Base-by-base conservation (phyloP, 2,329 filamentous ascomycete species). In the Coniochaeta sp. region DNA sequence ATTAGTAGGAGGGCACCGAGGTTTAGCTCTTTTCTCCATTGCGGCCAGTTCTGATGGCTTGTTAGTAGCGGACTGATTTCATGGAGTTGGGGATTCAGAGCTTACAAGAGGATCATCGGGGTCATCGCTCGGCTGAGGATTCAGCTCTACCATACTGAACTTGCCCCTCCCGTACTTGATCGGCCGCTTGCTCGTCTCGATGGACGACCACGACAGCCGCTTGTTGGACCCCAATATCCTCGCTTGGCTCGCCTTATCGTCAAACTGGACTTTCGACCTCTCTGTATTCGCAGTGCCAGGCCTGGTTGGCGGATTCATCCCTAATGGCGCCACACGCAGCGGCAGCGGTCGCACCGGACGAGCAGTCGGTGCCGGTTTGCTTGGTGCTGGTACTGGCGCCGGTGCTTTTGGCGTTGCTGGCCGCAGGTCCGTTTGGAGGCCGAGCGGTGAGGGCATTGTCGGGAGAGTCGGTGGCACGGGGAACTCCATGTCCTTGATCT, bases 21-120 rank as follows among this genome's bases (percentile, higher is more conserved):
- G 53, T 77, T 75, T 7, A 76, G 58, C 51, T 80, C 74, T 51
- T 80, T 81, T 54, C 74, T 76, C 74, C 75, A 78, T 24, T 62
- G 54, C 3, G 75, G 71, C 80, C 79, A 83, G 58, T 83, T 83
- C 74, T 81, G 54, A 1, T n/a, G n/a, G 5, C n/a, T n/a, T n/a
- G n/a, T n/a, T n/a, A n/a, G n/a, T n/a, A n/a, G n/a, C n/a, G n/a
- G n/a, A n/a, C n/a, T n/a, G n/a, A n/a, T n/a, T n/a, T n/a, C n/a
- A n/a, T n/a, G n/a, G n/a, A n/a, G n/a, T n/a, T n/a, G n/a, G n/a
- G n/a, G n/a, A n/a, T n/a, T n/a, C n/a, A 16, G 40, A 26, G 63
- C 73, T 51, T 66, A 80, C 78, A 62, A 82, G 57, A 49, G 79
- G 79, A 61, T 82, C 79, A 22, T 74, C 68, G 0, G 70, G 67